A percentile compares a stretch with the other conserved stretches of the same genome.
These are phyloP conservation scores for Ophiostoma ips DNA, from an alignment of 2,329 filamentous ascomycete genomes.

Conservation along the genomic window DNA sequence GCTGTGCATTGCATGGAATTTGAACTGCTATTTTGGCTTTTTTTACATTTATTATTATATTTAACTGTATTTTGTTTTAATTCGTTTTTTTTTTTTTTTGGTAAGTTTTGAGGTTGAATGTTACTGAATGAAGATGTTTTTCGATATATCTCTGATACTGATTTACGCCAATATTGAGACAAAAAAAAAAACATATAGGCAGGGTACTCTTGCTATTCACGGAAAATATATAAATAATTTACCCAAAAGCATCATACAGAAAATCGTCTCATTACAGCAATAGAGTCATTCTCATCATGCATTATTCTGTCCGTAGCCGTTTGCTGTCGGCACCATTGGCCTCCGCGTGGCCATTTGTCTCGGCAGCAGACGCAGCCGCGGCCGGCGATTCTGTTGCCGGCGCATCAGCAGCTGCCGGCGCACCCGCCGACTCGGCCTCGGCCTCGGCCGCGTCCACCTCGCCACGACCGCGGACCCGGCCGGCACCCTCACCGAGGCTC, in stretches of 20 bases:
- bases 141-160: background rate
- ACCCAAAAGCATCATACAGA: too few relatives aligned
- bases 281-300: too few relatives aligned
- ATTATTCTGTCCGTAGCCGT: slow-evolving; percentile 30
- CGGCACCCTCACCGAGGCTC: slow-evolving; percentile 50
- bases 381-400: too few relatives aligned
- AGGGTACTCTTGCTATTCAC: too few relatives aligned
- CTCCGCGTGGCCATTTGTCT: slow-evolving; percentile 10
- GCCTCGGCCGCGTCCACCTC: slow-evolving; percentile 35
- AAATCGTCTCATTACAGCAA: too few relatives aligned
- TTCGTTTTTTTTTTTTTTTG: background rate
- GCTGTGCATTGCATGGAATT: background rate
- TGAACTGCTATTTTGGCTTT: background rate
- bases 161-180: background rate
- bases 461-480: slow-evolving; percentile 38
- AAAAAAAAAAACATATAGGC: too few relatives aligned
- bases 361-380: background rate
- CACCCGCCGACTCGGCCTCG: slow-evolving; percentile 10
- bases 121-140: too few relatives aligned
- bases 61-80: slow-evolving; percentile 2
- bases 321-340: slow-evolving; percentile 30
- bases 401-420: background rate
- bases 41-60: background rate
- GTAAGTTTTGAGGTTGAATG: too few relatives aligned
- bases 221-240: too few relatives aligned